Evolutionary conservation across 257 asterid species (phyloP), one percentile per base, ranked within the genome.

Genomic region (Solanum dulcamara): DNA sequence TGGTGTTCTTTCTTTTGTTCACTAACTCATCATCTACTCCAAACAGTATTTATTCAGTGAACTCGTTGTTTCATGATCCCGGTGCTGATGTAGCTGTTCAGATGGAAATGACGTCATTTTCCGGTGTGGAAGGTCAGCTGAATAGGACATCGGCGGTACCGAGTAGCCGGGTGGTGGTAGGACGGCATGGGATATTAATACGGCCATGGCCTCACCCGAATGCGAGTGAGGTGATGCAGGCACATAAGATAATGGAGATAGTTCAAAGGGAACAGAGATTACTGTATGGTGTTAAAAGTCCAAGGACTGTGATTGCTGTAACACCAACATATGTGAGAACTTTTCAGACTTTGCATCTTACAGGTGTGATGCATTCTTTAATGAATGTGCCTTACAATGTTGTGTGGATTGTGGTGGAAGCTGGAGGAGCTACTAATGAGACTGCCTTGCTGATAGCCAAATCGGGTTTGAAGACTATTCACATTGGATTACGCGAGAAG

Each of bases 181-280:
- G 99, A 60, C 86, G 99, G 90, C 99, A 97, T 80, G 98, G 98
- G 88, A 97, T 97, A 57, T 88, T 92, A 90, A 94, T 94, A 55
- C 79, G 98, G 83, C 97, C 98, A n/a, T 97, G 99, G 99, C 99
- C 99, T 81, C 99, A 97, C 90, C 99, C 99, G 87, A 95, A 95
- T 91, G 94, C 98, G 82, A 91, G 68, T 81, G 99, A 97, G 94
- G 98, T 95, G 86, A 93, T 92, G 94, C 93, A 85, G 87, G 99
- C 99, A 33, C 98, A 97, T 89, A 66, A 90, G 89, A 93, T 97
- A 86, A 93, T 97, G 46, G 95, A 94, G 92, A 90, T 94, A 87
- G 99, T 97, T 26, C 99, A 97, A 89, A 90, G 66, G 79, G 99
- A 95, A 88, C 99, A 97, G 93, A 94, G 95, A 87, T 37, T 93